Evolutionary conservation across 257 asterid genomes (phyloP), one percentile per base, ranked within the genome.

Genomic region (Nicotiana benthamiana): DNA sequence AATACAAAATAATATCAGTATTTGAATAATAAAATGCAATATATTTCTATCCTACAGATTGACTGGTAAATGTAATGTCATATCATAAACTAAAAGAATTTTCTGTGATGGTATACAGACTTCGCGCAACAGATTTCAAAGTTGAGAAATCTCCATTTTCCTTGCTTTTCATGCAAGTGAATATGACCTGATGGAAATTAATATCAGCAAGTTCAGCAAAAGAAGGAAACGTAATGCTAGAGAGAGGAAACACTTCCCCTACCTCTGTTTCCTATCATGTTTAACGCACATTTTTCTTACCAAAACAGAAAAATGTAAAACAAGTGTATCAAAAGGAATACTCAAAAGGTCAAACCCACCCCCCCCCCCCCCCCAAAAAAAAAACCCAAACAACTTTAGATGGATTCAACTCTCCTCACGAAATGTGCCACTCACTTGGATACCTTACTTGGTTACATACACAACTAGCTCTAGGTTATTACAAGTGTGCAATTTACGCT

Each of bases 91-190:
- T 53, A 53, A 53, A 4, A 54, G 61, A 15, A 17, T 1, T 17
- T 12, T 62, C 32, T 62, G 27, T 18, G 15, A 9, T 36, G 8
- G 4, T 9, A 7, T 85, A 40, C 89, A 94, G 98, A 89, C 80
- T 90, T 9, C 86, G 79, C 27, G 93, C 94, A 13, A 86, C 88
- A 0, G 83, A 84, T 26, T 83, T 84, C 8, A 43, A 9, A 66
- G 9, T 18, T 16, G 26, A 64, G 9, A 15, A 0, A 17, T 32
- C 30, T 3, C 32, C 54, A 40, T 32, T 34, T 40, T 20, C 56
- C 26, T 56, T 56, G 62, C 13, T 40, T 34, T 40, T 66, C 52
- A 66, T 40, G 48, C 48, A 40, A 40, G 48, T 40, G 48, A 40
- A 40, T 9, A 40, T 40, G 48, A 40, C 48, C 48, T 40, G 0